Base-by-base conservation (phyloP, 768 basidiomycete genomes). In the Dictyophora rubrovolvata region DNA sequence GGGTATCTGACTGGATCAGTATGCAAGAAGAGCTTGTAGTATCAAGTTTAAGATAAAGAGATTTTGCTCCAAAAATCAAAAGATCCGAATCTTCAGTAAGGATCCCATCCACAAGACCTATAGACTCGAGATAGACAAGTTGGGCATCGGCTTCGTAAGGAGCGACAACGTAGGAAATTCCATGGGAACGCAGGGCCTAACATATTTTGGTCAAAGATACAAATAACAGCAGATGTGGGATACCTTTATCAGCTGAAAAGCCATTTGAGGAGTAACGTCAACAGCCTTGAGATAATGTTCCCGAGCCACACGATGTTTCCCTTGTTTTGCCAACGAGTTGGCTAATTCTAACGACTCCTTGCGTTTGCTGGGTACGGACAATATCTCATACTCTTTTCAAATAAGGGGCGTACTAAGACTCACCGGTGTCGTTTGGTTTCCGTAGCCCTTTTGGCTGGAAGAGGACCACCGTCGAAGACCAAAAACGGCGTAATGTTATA, bases 111-210 rank as follows among this genome's bases (percentile, higher is more conserved):
- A 93, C 89, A 35, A 89, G 66, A 17, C 91, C 91, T 48, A 75
- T 70, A 53, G 81, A 82, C 68, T 98, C 96, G 48, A 99, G 80
- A 71, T 87, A 97, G 49, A 91, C 87, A 59, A 99, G 80, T 70
- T 99, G 96, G 1, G 96, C 93, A 67, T 99, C 96, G 0, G 96
- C 96, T 76, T 99, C 96, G 70, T 98, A 99, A 0, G 96, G 96
- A 4, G 96, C 95, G 17, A 98, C 96, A 42, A 98, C 75, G 68
- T 95, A 96, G 18, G 79, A 69, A 8, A 98, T 80, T 17, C 74
- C 72, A 67, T 96, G 94, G 11, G 87, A 89, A 52, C 80, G 80
- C 34, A 99, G 76, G 11, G 89, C 94, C 94, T 98, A 63, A 10
- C 59, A n/a, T 33, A 57, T 36, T 48, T 18, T 17, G n/a, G 46